Base-by-base conservation (phyloP, 1,284 basidiomycete species). In the Crepidotus sp. region DNA sequence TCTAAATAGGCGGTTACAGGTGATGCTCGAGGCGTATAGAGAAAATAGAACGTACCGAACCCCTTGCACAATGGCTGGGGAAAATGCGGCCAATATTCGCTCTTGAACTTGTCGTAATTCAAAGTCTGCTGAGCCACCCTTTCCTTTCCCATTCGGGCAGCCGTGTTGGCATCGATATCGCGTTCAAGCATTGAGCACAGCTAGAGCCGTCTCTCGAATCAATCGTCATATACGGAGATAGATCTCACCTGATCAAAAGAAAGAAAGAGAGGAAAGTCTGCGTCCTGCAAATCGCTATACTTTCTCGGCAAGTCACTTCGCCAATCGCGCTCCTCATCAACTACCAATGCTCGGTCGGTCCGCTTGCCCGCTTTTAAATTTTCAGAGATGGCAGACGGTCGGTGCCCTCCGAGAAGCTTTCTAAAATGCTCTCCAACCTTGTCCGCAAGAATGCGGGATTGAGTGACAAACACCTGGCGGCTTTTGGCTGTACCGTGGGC, bases 391-490 rank as follows among this genome's bases (percentile, higher is more conserved):
- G 45, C 35, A 5, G 24, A 19, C 6, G 46, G 46, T n/a, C 39
- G 47, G 22, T 52, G 49, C n/a, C 50, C 50, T 15, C 36, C 36
- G 11, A 45, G 25, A 2, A 83, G 60, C 52, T 74, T 77, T 6
- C 50, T 47, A 53, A 76, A 87, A 53, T 80, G 81, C 47, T 80
- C 76, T 53, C 78, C 68, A 11, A 85, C 82, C 46, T 79, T 81
- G 19, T 62, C 65, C 0, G 80, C 80, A 5, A 86, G 68, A 7
- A 80, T 67, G 15, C 67, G 65, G 1, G 82, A 84, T 55, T 83
- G 76, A 0, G 83, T 86, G 0, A 87, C 76, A 52, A 86, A 86
- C 2, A 86, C 59, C 54, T 86, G 83, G 11, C 80, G 72, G 0
- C 45, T 53, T 15, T 45, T 50, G 32, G 22, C 65, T 6, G 9